Evolutionary conservation across 1,139 yeast genomes (phyloP), one percentile per base, ranked within the genome.

Genomic region (Pichia terricola): DNA sequence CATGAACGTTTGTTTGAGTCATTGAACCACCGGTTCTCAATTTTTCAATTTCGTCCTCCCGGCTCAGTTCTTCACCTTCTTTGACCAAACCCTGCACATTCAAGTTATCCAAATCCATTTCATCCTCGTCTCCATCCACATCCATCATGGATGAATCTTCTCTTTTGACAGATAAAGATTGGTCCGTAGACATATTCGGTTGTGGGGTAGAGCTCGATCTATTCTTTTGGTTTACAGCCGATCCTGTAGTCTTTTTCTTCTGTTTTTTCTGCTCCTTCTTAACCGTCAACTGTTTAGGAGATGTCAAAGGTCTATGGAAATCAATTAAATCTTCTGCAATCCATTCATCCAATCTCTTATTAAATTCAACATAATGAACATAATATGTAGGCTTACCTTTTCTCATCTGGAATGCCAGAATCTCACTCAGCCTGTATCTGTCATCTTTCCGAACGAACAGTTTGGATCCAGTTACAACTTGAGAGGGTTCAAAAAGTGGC

Each of bases 291-390:
- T 73, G 79, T 51, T 77, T 79, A 0, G 96, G 96, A 50, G 79
- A 68, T 35, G 76, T 75, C 49, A 89, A 76, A 0, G 87, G 84
- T 49, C 77, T 68, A 27, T 71, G 66, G 48, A 79, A 73, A 59
- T 87, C 88, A 8, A 91, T 78, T 44, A 94, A 70, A 34, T 78
- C 80, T 5, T 76, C 70, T 16, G 74, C 69, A 5, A 91, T 78
- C 97, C 97, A 91, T 62, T 91, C 98, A 66, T 91, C 99, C 55
- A 91, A 72, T 61, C 91, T 81, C 61, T 91, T 91, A 67, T 91
- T 91, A 68, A 82, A 91, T 55, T 89, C 96, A 47, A 80, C 87
- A 64, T 88, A 91, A 64, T 91, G 99, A 28, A 91, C 96, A 62
- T 94, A 91, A 62, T 81, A 89, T 50, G 77, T 86, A 35, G 79